Evolutionary conservation across 306 rosid species (phyloP).

Genomic region (Fagus crenata): DNA sequence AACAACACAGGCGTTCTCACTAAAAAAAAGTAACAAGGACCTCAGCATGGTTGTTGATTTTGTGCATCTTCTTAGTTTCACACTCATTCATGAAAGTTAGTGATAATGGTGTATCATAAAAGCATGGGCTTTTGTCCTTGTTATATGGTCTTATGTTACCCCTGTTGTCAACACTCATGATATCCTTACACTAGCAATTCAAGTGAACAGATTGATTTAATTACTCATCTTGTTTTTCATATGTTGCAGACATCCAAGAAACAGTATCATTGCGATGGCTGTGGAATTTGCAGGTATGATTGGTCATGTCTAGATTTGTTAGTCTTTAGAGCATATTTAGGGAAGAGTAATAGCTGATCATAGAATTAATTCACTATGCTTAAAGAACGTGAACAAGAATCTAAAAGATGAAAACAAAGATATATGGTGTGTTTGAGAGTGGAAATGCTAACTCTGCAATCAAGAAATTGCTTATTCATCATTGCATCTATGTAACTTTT

Average conservation of each 20-base stretch:
- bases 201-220: background rate
- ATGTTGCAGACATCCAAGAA: constrained; percentile 63
- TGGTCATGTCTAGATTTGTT: background rate
- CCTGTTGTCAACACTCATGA: background rate
- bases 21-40: background rate
- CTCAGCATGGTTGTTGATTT: background rate
- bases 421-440: background rate
- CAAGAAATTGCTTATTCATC: background rate
- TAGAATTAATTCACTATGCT: background rate
- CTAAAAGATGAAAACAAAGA: too few species aligned
- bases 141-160: constrained; percentile 1
- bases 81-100: background rate
- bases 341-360: background rate
- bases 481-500: background rate
- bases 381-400: too few species aligned
- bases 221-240: background rate
- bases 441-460: background rate
- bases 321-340: background rate
- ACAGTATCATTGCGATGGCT: constrained; percentile 84
- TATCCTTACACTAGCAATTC: background rate
- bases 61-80: background rate
- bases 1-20: too few species aligned
- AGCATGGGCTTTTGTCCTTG: background rate
- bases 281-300: constrained; percentile 87
- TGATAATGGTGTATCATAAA: background rate